Evolutionary conservation across 208 protist species (phyloP), one percentile per base, ranked within the genome.

Genomic region (Crithidia fasciculata): DNA sequence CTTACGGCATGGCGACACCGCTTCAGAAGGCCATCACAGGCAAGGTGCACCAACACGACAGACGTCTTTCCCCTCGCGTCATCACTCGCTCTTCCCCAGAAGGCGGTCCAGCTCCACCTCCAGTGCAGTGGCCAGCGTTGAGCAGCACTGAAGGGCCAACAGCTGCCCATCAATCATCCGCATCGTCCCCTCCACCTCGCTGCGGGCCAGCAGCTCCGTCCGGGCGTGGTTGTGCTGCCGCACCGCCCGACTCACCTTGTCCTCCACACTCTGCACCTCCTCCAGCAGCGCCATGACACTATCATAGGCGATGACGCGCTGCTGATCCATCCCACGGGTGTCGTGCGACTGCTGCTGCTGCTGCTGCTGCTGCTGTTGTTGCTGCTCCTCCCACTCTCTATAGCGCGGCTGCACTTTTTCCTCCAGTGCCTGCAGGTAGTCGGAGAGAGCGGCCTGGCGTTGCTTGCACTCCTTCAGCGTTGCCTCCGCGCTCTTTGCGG

Each of bases 341-440:
- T 74, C 55, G 41, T 62, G 39, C n/a, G 28, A 28, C 28, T 28
- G 28, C 28, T 28, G 28, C 28, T 28, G 28, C 28, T 28, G 28
- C 10, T 55, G 43, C 15, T 52, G 53, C 28, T 62, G 60, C 49
- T 80, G 63, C 58, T 79, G 50, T 41, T 70, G 67, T 66, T 80
- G 78, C 36, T 49, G 67, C 53, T 84, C 65, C 41, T 81, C 74
- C 64, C 75, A 76, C 37, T 64, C 53, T 28, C 62, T 76, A 58
- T 90, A 94, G 54, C 86, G 39, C 5, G 90, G 86, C 59, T 90
- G 69, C 28, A 95, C 83, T 10, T 81, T 80, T 58, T 91, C 88
- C 67, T 95, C 87, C 52, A 95, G 54, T 43, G 82, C 70, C 36
- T 92, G 78, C 59, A 95, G 60, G 47, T 89, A 80, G 39, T 76